Conservation (phyloP, 805 yeast species). For the Candida ovalis region DNA sequence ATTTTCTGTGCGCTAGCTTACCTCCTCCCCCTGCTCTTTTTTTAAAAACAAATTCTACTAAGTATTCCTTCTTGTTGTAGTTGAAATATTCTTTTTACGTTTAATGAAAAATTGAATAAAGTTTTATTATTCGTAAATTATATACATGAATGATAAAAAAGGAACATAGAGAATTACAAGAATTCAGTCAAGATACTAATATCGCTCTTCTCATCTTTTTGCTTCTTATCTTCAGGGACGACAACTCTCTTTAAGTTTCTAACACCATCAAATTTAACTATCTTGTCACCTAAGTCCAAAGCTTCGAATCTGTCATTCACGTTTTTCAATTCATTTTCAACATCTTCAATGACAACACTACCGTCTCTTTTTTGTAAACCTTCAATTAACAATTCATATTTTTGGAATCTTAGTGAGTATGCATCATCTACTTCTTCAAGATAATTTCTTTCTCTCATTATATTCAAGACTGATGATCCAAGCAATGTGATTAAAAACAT, state of each 20-base stretch:
- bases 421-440: conserved; percentile 39
- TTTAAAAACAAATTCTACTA: too few relatives aligned
- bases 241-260: conserved; percentile 9
- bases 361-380: conserved; percentile 20
- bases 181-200: not conserved
- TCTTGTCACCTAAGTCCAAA: conserved; percentile 6
- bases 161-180: not conserved
- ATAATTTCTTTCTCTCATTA: conserved; percentile 41
- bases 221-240: conserved; percentile 3
- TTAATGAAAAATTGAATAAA: too few relatives aligned
- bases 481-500: conserved; percentile 27
- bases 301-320: conserved; percentile 41
- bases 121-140: too few relatives aligned
- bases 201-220: conserved; percentile 5
- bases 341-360: conserved; percentile 30
- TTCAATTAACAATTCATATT: conserved; percentile 23
- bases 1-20: too few relatives aligned
- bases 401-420: conserved; percentile 37
- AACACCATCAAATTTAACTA: conserved; percentile 13
- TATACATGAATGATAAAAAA: not conserved
- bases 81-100: too few relatives aligned
- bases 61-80: too few relatives aligned
- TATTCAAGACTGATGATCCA: conserved; percentile 43
- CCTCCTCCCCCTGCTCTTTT: too few relatives aligned
- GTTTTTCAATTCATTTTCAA: conserved; percentile 37